Evolutionary conservation across 257 asterid species (phyloP).

Genomic region (Eustoma russellianum): DNA sequence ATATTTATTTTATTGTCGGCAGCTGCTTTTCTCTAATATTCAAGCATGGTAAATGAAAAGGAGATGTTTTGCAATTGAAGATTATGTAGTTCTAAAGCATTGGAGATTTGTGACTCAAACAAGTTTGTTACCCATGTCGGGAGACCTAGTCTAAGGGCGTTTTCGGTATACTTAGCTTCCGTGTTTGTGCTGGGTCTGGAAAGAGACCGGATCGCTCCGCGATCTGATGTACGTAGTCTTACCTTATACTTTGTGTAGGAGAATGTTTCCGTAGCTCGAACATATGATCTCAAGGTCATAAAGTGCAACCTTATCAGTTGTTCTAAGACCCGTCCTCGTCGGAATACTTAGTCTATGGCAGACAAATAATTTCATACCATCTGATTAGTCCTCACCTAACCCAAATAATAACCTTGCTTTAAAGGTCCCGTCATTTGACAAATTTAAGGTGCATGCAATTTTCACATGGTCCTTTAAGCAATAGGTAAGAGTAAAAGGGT

Average conservation of each 20-base stretch:
- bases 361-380: neutral
- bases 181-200: too few relatives aligned
- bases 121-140: constrained; percentile 10
- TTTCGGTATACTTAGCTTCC: too few relatives aligned
- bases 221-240: too few relatives aligned
- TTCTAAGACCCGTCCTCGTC: too few relatives aligned
- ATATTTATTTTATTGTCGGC: too few relatives aligned
- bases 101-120: constrained; percentile 13
- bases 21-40: too few relatives aligned
- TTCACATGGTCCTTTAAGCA: neutral
- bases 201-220: too few relatives aligned
- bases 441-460: constrained; percentile 11
- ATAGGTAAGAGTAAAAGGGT: too few relatives aligned
- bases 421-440: constrained; percentile 18
- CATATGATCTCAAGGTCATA: too few relatives aligned
- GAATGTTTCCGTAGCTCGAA: too few relatives aligned
- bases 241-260: too few relatives aligned
- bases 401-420: constrained; percentile 4
- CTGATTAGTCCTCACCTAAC: constrained; percentile 24
- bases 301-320: too few relatives aligned
- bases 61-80: neutral
- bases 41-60: neutral
- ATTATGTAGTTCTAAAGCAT: neutral
- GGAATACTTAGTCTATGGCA: constrained; percentile 15
- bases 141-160: constrained; percentile 18